phyloP scores from a whole-genome alignment of 2,329 filamentous ascomycete species.

The Cercospora janseana region DNA sequence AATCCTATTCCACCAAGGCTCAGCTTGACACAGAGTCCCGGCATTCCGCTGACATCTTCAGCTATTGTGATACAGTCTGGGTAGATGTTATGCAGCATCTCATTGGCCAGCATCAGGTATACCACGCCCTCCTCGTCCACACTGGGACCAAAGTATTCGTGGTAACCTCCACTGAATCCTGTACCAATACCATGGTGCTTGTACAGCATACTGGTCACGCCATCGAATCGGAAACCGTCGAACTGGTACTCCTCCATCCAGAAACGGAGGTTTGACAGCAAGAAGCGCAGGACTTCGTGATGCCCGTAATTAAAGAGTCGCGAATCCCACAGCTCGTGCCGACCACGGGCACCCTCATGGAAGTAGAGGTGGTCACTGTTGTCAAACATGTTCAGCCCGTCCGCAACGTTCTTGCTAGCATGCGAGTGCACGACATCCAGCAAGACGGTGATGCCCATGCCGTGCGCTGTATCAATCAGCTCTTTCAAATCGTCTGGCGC shows the following conservation, averaged over 20 bases:
- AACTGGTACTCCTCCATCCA: constrained; percentile 99
- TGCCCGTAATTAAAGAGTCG: constrained; percentile 94
- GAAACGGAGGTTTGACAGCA: constrained; percentile 91
- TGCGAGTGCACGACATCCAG: constrained; percentile 97
- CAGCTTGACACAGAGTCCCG: constrained; percentile 83
- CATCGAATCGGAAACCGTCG: constrained; percentile 96
- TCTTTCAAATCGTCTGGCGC: constrained; percentile 93
- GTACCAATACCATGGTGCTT: constrained; percentile 94
- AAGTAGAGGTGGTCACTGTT: constrained; percentile 95
- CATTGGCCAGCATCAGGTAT: constrained; percentile 94
- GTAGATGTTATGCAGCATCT: constrained; percentile 89
- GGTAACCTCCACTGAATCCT: constrained; percentile 96
- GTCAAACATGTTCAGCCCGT: constrained; percentile 94
- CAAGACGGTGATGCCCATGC: constrained; percentile 84
- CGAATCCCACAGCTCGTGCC: constrained; percentile 93
- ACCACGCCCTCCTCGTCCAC: constrained; percentile 93
- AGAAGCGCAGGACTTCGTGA: constrained; percentile 92
- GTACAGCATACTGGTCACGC: constrained; percentile 98
- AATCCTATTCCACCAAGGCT: constrained; percentile 90
- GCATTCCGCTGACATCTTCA: constrained; percentile 98
- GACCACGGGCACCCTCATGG: constrained; percentile 78
- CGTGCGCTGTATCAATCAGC: constrained; percentile 90
- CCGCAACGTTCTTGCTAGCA: constrained; percentile 93
- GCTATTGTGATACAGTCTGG: constrained; percentile 87
- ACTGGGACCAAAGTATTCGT: constrained; percentile 88